Evolutionary conservation across 345 rosid genomes (phyloP).

Genomic region (Punica granatum): DNA sequence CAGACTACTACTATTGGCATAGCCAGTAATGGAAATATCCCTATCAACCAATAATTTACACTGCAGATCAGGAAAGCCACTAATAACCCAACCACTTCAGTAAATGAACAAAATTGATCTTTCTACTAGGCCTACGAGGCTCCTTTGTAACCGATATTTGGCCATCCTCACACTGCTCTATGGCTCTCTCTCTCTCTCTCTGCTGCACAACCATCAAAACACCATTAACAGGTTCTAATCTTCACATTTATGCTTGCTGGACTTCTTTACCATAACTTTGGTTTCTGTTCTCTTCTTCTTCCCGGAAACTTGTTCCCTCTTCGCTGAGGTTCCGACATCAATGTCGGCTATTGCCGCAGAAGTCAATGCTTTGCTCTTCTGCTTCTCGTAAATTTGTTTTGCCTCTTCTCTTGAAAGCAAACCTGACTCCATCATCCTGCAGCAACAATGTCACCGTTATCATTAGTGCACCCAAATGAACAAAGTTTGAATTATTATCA

Average conservation of each 20-base stretch:
- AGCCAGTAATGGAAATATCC: too few species aligned
- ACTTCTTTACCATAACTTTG: conserved; percentile 27
- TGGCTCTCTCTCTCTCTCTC: too few species aligned
- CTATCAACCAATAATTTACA: background rate
- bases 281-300: conserved; percentile 38
- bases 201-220: background rate
- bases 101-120: too few species aligned
- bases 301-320: conserved; percentile 22
- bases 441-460: background rate
- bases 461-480: background rate
- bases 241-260: conserved; percentile 30
- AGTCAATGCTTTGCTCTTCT: conserved; percentile 43
- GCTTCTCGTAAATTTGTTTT: conserved; percentile 53
- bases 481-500: background rate
- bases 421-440: conserved; percentile 98
- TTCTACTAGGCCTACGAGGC: too few species aligned
- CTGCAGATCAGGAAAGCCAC: background rate
- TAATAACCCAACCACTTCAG: too few species aligned
- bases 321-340: conserved; percentile 23
- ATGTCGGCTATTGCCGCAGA: conserved; percentile 44
- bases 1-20: too few species aligned
- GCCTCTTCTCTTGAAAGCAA: conserved; percentile 66
- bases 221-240: background rate
- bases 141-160: too few species aligned
- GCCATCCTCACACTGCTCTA: too few species aligned